Evolutionary conservation across 2,329 filamentous ascomycete species (phyloP).

Genomic region (Epichloe typhina): DNA sequence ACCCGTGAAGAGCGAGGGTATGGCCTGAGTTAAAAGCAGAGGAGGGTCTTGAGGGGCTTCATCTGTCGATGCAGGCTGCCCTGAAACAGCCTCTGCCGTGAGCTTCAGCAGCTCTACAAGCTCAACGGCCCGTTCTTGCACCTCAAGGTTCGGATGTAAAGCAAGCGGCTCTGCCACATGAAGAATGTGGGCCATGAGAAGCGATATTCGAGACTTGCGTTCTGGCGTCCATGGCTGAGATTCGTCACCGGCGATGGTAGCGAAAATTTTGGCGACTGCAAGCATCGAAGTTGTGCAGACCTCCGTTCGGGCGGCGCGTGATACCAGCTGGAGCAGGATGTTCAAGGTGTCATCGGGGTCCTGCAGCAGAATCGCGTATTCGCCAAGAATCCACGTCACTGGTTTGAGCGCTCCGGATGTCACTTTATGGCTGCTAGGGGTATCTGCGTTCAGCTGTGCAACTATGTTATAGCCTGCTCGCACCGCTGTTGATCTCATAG

Average conservation of each 20-base stretch:
- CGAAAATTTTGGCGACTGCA: slow-evolving; percentile 74
- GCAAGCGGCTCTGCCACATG: slow-evolving; percentile 69
- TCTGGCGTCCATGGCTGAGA: slow-evolving; percentile 56
- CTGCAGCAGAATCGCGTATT: slow-evolving; percentile 64
- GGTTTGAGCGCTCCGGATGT: slow-evolving; percentile 58
- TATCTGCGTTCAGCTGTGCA: slow-evolving; percentile 39
- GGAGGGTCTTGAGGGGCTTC: slow-evolving; percentile 53
- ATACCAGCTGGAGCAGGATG: slow-evolving; percentile 54
- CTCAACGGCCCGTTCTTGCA: slow-evolving; percentile 88
- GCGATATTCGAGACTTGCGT: slow-evolving; percentile 58
- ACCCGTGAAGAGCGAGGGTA: slow-evolving; percentile 75
- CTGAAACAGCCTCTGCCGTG: slow-evolving; percentile 65
- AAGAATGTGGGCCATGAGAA: slow-evolving; percentile 71
- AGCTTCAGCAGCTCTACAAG: slow-evolving; percentile 83
- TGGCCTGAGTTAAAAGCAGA: slow-evolving; percentile 75
- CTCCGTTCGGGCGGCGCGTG: slow-evolving; percentile 44
- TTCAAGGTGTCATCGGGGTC: slow-evolving; percentile 61
- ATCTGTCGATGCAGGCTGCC: slow-evolving; percentile 45
- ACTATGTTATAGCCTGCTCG: slow-evolving; percentile 70
- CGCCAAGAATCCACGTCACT: slow-evolving; percentile 75
- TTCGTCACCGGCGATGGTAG: slow-evolving; percentile 53
- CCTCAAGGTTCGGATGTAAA: slow-evolving; percentile 76
- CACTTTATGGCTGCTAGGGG: slow-evolving; percentile 41
- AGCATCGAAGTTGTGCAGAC: slow-evolving; percentile 73
- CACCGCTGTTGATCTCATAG: slow-evolving; percentile 66